Evolutionary conservation across 2,329 filamentous ascomycete genomes (phyloP), one percentile per base, ranked within the genome.

Genomic region (Venturia oleaginea): DNA sequence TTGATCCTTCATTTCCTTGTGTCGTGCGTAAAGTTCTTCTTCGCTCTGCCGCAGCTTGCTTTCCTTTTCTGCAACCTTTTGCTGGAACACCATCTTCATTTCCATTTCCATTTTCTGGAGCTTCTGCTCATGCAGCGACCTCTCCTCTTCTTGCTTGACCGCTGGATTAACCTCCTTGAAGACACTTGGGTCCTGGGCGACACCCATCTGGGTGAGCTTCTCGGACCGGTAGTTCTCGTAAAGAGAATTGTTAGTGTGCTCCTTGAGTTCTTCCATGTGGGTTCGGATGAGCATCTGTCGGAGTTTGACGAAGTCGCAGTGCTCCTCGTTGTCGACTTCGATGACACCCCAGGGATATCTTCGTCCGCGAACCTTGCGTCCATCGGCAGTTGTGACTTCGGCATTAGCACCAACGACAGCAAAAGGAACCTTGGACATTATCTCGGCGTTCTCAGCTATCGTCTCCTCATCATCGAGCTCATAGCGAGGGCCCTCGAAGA

Each of bases 11-110:
- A 99, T 99, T 83, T 99, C 94, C 76, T 93, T 88, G 83, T 99
- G 94, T 72, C 94, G 89, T 70, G 94, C 92, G 75, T 97, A 97
- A 66, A 99, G 83, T 83, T 99, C 94, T 78, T 99, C 94, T 79
- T 99, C 94, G 83, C 92, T 96, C 82, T 97, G 94, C 83, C 96
- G 96, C 77, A 99, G 83, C 82, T 99, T 99, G 86, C 91, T 96
- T 81, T 99, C 94, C 84, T 99, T 99, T 80, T 99, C 94, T 70
- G 91, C 87, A 38, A 99, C 94, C 89, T 99, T 99, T 78, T 99
- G 94, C 79, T 97, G 94, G 91, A 99, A 99, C 71, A 99, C 94
- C 91, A 97, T 96, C 91, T 99, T 99, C 94, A 99, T 99, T 80
- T 99, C 94, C 74, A 92, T 87, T 80, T 99, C 94, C 94, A 99